Evolutionary conservation across 1,284 basidiomycete genomes (phyloP).

Genomic region (Cystobasidiaceae sp.): DNA sequence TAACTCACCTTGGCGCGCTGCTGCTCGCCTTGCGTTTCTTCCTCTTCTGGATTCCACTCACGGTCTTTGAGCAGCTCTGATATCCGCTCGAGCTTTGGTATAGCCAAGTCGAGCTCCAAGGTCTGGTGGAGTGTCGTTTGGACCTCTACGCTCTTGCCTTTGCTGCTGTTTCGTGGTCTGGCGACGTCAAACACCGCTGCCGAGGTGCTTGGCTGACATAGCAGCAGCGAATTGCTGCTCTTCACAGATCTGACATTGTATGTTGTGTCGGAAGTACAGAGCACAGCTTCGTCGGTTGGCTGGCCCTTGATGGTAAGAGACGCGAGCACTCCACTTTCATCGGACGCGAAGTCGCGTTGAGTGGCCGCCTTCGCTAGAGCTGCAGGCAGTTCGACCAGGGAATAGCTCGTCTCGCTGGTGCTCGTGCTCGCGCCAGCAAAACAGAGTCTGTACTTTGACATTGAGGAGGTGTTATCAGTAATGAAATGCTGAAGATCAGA

Average conservation of each 20-base stretch:
- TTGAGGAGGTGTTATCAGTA: background rate
- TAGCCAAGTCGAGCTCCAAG: constrained; percentile 36
- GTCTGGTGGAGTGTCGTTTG: constrained; percentile 40
- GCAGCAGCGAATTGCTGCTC: constrained; percentile 75
- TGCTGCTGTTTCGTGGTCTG: background rate
- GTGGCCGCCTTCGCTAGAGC: constrained; percentile 3
- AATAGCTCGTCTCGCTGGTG: constrained; percentile 2
- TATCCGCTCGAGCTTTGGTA: constrained; percentile 33
- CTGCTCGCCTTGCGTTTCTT: background rate
- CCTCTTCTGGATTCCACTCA: constrained; percentile 23
- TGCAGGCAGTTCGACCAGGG: constrained; percentile 22
- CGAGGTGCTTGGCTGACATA: constrained; percentile 46
- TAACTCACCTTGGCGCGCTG: constrained; percentile 7
- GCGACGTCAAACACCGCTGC: constrained; percentile 34
- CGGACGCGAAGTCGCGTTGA: constrained; percentile 5
- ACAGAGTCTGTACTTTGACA: constrained; percentile 1
- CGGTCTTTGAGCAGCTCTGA: constrained; percentile 25
- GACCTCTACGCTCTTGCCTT: constrained; percentile 32
- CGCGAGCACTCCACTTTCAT: background rate
- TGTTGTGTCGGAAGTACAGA: constrained; percentile 73
- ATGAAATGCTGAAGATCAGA: background rate
- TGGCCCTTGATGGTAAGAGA: constrained; percentile 64
- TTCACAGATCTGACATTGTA: constrained; percentile 73
- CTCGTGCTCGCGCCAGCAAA: constrained; percentile 1
- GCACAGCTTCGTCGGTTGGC: constrained; percentile 73